phyloP scores from a whole-genome alignment of 2,329 filamentous ascomycete species.

The Neopestalotiopsis sp. region DNA sequence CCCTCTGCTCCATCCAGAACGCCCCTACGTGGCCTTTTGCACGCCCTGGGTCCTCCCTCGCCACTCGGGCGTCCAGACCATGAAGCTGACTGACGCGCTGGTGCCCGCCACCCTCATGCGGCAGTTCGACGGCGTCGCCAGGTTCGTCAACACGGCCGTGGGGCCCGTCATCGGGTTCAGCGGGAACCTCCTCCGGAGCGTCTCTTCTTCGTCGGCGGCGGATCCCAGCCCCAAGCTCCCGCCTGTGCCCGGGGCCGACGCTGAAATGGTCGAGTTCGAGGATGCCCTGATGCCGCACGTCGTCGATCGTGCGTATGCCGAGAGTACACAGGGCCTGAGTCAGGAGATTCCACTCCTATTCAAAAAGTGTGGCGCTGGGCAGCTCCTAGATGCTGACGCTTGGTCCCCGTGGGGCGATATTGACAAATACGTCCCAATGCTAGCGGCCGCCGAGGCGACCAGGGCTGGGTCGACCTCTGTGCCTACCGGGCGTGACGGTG shows the following conservation, averaged over 20 bases:
- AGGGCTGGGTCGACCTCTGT: not conserved
- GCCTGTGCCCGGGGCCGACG: slow-evolving; percentile 22
- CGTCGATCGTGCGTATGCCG: slow-evolving; percentile 18
- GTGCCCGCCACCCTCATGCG: slow-evolving; percentile 24
- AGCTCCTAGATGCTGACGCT: slow-evolving; percentile 20
- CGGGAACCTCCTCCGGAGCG: slow-evolving; percentile 21
- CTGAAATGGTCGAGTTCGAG: slow-evolving; percentile 24
- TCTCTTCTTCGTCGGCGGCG: slow-evolving; percentile 12
- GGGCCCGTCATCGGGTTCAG: slow-evolving; percentile 24
- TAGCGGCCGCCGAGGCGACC: slow-evolving; percentile 24
- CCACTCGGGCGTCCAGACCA: slow-evolving; percentile 24
- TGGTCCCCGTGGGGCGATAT: slow-evolving; percentile 29
- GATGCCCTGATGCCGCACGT: slow-evolving; percentile 21
- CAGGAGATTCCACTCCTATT: slow-evolving; percentile 29
- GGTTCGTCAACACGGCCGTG: slow-evolving; percentile 19
- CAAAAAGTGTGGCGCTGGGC: slow-evolving; percentile 17
- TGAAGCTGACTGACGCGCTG: slow-evolving; percentile 23
- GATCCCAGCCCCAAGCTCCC: not conserved
- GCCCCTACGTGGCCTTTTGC: slow-evolving; percentile 26
- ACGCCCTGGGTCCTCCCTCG: slow-evolving; percentile 29
- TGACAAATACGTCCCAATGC: slow-evolving; percentile 27
- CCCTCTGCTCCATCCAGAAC: slow-evolving; percentile 28
- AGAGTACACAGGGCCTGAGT: slow-evolving; percentile 25
- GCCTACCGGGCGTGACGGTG: not conserved
- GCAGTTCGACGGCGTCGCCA: slow-evolving; percentile 22